These are phyloP conservation scores for Rosa multiflora DNA, from an alignment of 306 rosid species.

Conservation along the genomic window DNA sequence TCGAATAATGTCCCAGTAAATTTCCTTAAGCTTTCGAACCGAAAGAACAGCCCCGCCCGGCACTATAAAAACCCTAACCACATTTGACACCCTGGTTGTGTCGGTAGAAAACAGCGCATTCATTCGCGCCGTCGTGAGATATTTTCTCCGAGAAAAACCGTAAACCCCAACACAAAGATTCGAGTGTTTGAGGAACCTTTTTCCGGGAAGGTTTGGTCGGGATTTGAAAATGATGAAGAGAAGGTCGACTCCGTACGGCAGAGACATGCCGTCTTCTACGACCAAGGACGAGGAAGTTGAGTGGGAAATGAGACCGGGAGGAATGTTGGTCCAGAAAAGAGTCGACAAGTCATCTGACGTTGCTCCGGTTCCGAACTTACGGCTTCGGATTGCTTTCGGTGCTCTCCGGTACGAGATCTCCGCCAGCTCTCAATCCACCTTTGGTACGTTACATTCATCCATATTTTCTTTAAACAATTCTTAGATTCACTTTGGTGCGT, in stretches of 20 bases:
- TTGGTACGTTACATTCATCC: conserved; percentile 41
- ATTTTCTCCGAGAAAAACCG: conserved; percentile 16
- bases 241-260: conserved; percentile 25
- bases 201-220: conserved; percentile 18
- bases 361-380: conserved; percentile 29
- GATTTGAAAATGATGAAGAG: conserved; percentile 45
- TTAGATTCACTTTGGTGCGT: neutral
- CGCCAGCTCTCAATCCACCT: conserved; percentile 55
- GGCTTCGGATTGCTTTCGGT: conserved; percentile 62
- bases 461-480: neutral
- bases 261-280: conserved; percentile 26
- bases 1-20: conserved; percentile 9
- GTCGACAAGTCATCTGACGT: conserved; percentile 18
- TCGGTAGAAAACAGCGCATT: conserved; percentile 41
- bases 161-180: neutral
- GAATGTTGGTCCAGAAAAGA: conserved; percentile 80
- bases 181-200: neutral
- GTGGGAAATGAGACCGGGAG: conserved; percentile 90
- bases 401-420: conserved; percentile 61
- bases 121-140: conserved; percentile 11
- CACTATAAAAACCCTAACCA: conserved; percentile 23
- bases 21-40: conserved; percentile 13
- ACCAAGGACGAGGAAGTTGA: conserved; percentile 35
- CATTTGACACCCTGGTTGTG: conserved; percentile 33
- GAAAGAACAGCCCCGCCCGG: neutral